Conservation (phyloP, 306 rosid species). For the Inga laurina region DNA sequence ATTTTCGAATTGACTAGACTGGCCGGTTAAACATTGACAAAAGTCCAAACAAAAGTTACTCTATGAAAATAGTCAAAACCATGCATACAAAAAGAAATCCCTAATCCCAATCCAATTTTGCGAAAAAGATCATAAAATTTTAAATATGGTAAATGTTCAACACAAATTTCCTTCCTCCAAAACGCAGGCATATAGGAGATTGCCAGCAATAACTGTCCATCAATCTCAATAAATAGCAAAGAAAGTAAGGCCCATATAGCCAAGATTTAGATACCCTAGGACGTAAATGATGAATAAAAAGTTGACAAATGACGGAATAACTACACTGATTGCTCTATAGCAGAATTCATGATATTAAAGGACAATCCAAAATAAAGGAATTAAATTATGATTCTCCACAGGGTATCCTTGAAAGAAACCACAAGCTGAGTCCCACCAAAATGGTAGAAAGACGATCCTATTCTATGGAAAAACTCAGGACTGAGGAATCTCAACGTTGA, state of each 20-base stretch:
- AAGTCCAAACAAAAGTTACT: neutral
- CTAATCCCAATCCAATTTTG: neutral
- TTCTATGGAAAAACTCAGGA: neutral
- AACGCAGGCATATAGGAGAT: neutral
- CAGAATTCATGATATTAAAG: neutral
- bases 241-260: neutral
- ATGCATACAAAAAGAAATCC: neutral
- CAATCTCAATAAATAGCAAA: neutral
- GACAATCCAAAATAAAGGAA: neutral
- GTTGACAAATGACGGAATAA: neutral
- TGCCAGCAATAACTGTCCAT: neutral
- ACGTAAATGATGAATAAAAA: neutral
- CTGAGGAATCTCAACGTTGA: neutral
- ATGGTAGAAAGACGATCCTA: neutral
- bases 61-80: neutral
- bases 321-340: neutral
- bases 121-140: neutral
- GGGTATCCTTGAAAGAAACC: neutral
- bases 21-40: neutral
- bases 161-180: neutral
- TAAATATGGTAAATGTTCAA: neutral
- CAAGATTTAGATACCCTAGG: neutral
- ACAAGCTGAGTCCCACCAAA: neutral
- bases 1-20: too few species aligned
- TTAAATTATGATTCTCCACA: neutral